Conservation (phyloP, 495 filamentous ascomycete species). For the Podospora conica region DNA sequence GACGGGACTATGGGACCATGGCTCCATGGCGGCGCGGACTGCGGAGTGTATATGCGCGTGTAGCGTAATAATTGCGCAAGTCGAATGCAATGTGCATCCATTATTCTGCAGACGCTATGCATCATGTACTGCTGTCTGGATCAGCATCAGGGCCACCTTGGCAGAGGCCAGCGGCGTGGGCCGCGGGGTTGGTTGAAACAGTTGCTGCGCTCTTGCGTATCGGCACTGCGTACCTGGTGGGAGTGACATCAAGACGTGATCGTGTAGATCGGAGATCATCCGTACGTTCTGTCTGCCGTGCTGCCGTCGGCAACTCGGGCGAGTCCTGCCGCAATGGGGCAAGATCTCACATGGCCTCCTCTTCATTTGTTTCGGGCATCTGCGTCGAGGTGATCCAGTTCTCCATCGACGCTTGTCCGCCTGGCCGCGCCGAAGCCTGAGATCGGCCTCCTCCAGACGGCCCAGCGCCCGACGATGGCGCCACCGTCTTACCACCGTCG, state of each 20-base stretch:
- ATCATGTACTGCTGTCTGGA: neutral
- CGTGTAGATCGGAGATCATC: neutral
- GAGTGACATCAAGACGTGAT: neutral
- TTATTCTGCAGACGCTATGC: neutral
- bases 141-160: neutral
- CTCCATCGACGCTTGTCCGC: constrained; percentile 79
- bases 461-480: constrained; percentile 22
- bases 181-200: neutral
- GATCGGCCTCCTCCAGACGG: constrained; percentile 27
- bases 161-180: neutral
- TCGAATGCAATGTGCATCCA: neutral
- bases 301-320: neutral
- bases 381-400: constrained; percentile 82
- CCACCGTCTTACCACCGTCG: constrained; percentile 21
- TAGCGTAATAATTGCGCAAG: neutral
- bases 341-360: constrained; percentile 14
- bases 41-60: neutral
- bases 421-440: constrained; percentile 27
- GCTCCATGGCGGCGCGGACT: neutral
- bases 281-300: neutral
- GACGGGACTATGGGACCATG: neutral
- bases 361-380: constrained; percentile 38
- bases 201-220: neutral
- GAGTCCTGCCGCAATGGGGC: no score
- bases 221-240: neutral